Percentiles rank a stretch among this genome's conserved stretches.
phyloP scores from a whole-genome alignment of 2,329 filamentous ascomycete species.

The Arthroderma sp. region DNA sequence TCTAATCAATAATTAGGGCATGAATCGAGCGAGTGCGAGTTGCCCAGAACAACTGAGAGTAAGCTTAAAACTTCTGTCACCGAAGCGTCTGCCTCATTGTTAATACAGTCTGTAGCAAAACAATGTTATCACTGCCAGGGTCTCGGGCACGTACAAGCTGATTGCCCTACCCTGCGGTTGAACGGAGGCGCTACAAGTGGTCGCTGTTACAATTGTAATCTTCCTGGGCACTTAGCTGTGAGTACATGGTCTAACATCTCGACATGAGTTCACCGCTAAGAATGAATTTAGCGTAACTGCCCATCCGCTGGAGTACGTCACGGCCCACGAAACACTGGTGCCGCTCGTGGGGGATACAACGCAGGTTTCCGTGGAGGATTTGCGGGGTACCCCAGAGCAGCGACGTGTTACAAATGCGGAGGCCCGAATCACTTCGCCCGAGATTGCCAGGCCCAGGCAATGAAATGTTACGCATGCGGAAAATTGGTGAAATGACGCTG shows the following conservation, averaged over 20 bases:
- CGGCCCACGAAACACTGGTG: constrained; percentile 51
- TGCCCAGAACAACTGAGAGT: constrained; percentile 89
- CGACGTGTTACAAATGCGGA: constrained; percentile 54
- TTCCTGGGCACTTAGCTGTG: constrained; percentile 83
- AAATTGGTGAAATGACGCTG: constrained; percentile 45
- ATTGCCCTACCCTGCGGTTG: constrained; percentile 91
- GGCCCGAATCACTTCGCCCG: constrained; percentile 96
- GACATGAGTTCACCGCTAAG: background rate
- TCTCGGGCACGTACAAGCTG: constrained; percentile 92
- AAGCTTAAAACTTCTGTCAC: constrained; percentile 23
- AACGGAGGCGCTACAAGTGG: constrained; percentile 66
- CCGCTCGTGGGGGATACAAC: constrained; percentile 52
- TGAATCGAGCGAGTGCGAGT: constrained; percentile 94
- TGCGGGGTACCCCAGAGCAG: constrained; percentile 41
- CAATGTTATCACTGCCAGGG: constrained; percentile 99
- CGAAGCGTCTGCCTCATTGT: background rate
- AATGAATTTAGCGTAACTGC: constrained; percentile 20
- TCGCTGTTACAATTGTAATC: constrained; percentile 93
- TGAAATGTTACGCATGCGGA: constrained; percentile 97
- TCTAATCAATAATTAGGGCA: constrained; percentile 46
- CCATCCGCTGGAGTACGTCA: constrained; percentile 39
- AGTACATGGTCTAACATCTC: constrained; percentile 22
- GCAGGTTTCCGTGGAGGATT: constrained; percentile 61
- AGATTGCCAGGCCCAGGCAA: constrained; percentile 94
- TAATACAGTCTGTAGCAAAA: constrained; percentile 47